Conservation (phyloP, 2,329 filamentous ascomycete species). For the Colletotrichum tropicicola region DNA sequence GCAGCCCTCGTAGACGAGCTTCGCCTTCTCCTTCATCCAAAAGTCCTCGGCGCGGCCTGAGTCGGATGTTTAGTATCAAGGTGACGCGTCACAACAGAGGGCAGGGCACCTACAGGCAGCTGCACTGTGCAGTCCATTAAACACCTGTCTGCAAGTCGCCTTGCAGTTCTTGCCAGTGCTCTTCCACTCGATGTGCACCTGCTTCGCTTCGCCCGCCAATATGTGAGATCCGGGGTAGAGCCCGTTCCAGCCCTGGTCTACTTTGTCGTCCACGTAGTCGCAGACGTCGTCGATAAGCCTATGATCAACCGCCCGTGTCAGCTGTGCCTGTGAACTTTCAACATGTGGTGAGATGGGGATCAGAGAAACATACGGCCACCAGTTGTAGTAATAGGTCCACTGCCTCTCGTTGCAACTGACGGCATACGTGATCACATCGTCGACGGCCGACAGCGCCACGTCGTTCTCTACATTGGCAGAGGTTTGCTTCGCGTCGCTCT, state of each 20-base stretch:
- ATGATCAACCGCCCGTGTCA: too few species aligned
- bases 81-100: neutral
- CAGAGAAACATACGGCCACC: conserved; percentile 1
- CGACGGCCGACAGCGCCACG: neutral
- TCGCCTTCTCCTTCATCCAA: conserved; percentile 14
- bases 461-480: too few species aligned
- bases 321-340: neutral
- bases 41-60: conserved; percentile 7
- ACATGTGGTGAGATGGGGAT: neutral
- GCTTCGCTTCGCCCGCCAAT: neutral
- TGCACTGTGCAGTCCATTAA: neutral
- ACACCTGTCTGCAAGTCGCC: conserved; percentile 5
- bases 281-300: neutral
- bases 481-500: too few species aligned
- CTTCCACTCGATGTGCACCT: neutral
- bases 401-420: neutral
- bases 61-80: neutral
- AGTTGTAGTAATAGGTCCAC: conserved; percentile 17
- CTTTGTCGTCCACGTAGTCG: neutral
- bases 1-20: conserved; percentile 4
- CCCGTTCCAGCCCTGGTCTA: neutral
- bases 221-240: neutral
- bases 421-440: neutral
- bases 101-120: neutral
- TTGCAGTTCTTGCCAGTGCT: neutral